A percentile compares a stretch with the other conserved stretches of the same genome.
These are phyloP conservation scores for Penicillium nordicum DNA, from an alignment of 2,329 filamentous ascomycete species.

Conservation along the genomic window DNA sequence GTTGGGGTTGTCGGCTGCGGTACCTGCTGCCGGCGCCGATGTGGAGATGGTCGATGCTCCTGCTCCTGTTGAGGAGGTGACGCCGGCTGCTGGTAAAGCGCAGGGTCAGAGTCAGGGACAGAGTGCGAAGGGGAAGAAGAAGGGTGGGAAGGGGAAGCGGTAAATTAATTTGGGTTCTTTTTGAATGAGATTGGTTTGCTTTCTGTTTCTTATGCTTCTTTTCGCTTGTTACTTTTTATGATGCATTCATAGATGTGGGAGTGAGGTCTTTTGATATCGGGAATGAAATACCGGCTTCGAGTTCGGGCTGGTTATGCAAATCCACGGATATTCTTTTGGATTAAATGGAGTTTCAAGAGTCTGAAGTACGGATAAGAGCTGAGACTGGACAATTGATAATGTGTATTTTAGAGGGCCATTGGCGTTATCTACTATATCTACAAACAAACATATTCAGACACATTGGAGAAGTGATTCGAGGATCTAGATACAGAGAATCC, in stretches of 20 bases:
- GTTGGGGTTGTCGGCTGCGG: slow-evolving; percentile 31
- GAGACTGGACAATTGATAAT: not conserved
- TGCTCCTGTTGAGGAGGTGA: slow-evolving; percentile 40
- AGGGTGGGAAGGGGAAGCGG: slow-evolving; percentile 71
- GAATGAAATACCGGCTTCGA: not conserved
- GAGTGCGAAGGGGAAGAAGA: slow-evolving; percentile 48
- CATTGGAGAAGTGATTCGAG: slow-evolving; percentile 18
- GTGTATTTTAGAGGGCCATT: not conserved
- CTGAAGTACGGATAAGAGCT: not conserved
- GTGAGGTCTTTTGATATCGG: not conserved
- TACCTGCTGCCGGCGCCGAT: slow-evolving; percentile 33
- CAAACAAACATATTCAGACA: not conserved
- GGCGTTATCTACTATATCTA: not conserved
- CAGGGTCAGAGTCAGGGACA: slow-evolving; percentile 19
- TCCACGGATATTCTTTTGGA: not conserved
- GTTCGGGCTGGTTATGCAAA: not conserved
- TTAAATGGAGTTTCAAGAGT: not conserved
- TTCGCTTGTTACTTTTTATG: not conserved
- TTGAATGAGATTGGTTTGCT: not conserved
- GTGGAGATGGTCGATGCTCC: slow-evolving; percentile 33
- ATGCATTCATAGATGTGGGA: slow-evolving; percentile 1
- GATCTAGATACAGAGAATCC: slow-evolving; percentile 24
- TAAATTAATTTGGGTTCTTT: slow-evolving; percentile 37
- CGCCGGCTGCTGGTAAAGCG: slow-evolving; percentile 17
- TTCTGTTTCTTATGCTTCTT: not conserved